Evolutionary conservation across 345 rosid species (phyloP), one percentile per base, ranked within the genome.

Genomic region (Eucalyptus sideroxylon): DNA sequence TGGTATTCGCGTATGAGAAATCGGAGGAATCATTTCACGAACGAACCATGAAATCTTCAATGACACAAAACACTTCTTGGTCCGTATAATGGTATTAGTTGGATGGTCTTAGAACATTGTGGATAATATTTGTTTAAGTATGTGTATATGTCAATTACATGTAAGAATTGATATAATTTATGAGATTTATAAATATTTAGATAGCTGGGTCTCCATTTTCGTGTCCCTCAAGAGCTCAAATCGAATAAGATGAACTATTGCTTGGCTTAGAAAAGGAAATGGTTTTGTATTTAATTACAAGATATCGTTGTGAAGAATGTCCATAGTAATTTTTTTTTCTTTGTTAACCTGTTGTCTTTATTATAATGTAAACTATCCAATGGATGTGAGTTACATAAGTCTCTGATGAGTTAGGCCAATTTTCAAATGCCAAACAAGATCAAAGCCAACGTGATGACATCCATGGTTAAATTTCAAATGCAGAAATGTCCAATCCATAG

Each of bases 401-500:
- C 69, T 62, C 31, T 6, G 1, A 30, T 11, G 69, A 2, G 34
- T 62, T 30, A 27, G 69, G 31, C 69, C 69, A 62, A 56, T 56
- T 56, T 56, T 10, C 3, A 53, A 53, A 53, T 53, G 59, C 59
- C 2, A 0, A 0, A 56, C 30, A 24, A 56, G 62, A 56, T 56
- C 30, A 56, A 56, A 56, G 62, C 62, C 3, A 2, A 23, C 62
- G 2, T 27, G 34, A 67, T 67, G 19, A 67, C 40, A 19, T 4
- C 40, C 34, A n/a, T 5, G 11, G 3, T 34, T 34, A 16, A 67
- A 31, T 67, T 67, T 31, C 21, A 7, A 67, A 67, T 31, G 80
- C 80, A 0, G 23, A 67, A 67, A 16, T 31, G 21, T 19, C 40
- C 0, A 1, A 31, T 31, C 40, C 80, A 16, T 2, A 67, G 1